These are phyloP conservation scores for Talaromyces sp. DNA, from an alignment of 2,329 filamentous ascomycete genomes.

Conservation along the genomic window DNA sequence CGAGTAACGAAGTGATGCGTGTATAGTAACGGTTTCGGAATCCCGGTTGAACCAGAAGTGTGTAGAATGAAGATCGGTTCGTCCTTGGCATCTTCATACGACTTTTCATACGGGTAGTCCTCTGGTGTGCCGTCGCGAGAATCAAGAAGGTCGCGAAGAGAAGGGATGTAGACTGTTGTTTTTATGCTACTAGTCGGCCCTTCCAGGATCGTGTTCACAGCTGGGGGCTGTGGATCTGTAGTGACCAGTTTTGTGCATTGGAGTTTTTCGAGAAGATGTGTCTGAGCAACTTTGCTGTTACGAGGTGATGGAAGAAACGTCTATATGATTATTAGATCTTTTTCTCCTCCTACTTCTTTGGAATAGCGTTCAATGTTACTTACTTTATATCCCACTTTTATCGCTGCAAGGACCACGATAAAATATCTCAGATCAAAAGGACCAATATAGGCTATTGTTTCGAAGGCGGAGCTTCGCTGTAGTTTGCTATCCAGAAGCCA, in stretches of 20 bases:
- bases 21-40: slow-evolving; percentile 7
- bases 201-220: background rate
- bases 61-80: slow-evolving; percentile 22
- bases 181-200: background rate
- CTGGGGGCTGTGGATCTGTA: slow-evolving; percentile 1
- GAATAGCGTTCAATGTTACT: background rate
- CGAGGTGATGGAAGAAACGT: slow-evolving; percentile 7
- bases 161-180: background rate
- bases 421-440: slow-evolving; percentile 11
- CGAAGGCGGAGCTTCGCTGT: background rate
- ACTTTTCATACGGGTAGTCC: slow-evolving; percentile 31
- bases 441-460: slow-evolving; percentile 14
- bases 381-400: slow-evolving; percentile 13
- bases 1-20: slow-evolving; percentile 8
- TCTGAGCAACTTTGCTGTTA: slow-evolving; percentile 8
- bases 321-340: background rate
- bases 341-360: too few relatives aligned
- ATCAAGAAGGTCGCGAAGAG: background rate
- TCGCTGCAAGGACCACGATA: slow-evolving; percentile 17
- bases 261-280: background rate
- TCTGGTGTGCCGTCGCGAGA: slow-evolving; percentile 12
- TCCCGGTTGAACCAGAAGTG: slow-evolving; percentile 10
- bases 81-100: slow-evolving; percentile 33
- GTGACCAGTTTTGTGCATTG: slow-evolving; percentile 8
- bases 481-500: slow-evolving; percentile 2